These are phyloP conservation scores for Eucalyptus polyanthemos DNA, from an alignment of 345 rosid genomes.

Conservation along the genomic window DNA sequence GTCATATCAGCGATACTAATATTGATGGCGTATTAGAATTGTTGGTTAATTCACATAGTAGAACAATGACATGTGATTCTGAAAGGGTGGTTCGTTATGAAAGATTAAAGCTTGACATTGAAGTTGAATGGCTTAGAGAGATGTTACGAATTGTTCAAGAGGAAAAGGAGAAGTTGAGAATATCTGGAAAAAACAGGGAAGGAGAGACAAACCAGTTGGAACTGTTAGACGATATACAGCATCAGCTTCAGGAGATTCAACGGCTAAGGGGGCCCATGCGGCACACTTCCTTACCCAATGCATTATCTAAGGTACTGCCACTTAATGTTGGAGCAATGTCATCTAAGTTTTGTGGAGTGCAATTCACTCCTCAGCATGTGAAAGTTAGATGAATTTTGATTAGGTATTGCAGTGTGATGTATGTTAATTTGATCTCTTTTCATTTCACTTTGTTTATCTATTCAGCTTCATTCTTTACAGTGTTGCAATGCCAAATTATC, in stretches of 20 bases:
- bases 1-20: conserved; percentile 5
- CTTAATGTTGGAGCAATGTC: neutral
- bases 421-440: neutral
- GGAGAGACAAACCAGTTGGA: conserved; percentile 22
- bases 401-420: neutral
- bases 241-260: conserved; percentile 39
- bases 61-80: neutral
- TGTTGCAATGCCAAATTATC: neutral
- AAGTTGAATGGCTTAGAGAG: conserved; percentile 43
- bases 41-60: neutral
- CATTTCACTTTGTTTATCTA: neutral
- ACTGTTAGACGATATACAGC: conserved; percentile 31
- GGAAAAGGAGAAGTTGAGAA: conserved; percentile 26
- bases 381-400: neutral
- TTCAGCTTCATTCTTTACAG: neutral
- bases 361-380: neutral
- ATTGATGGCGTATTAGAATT: neutral
- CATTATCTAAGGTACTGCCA: conserved; percentile 21
- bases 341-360: neutral
- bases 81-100: conserved; percentile 18
- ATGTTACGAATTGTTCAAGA: conserved; percentile 30
- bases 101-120: conserved; percentile 29
- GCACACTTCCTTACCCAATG: conserved; percentile 22
- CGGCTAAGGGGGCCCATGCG: conserved; percentile 11
- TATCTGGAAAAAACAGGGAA: conserved; percentile 19